Conservation (phyloP, 2,329 filamentous ascomycete genomes). For the Fusarium brevicatenulatum region DNA sequence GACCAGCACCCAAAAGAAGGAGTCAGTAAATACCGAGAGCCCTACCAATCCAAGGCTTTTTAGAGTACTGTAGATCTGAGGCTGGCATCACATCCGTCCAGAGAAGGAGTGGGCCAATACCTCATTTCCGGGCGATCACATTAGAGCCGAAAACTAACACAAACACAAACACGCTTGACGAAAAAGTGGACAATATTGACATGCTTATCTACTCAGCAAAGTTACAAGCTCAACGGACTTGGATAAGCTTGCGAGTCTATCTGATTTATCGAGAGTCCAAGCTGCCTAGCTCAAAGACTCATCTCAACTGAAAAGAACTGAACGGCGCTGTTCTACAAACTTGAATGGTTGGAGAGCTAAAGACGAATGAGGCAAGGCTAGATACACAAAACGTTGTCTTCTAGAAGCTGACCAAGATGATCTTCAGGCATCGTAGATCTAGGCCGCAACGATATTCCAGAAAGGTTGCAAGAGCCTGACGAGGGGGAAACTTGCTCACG, state of each 20-base stretch:
- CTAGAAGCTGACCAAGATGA: slow-evolving; percentile 13
- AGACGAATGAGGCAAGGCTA: not conserved
- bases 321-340: not conserved
- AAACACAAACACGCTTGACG: not conserved
- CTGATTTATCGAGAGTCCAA: not conserved
- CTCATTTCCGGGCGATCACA: slow-evolving; percentile 7
- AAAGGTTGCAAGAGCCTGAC: not conserved
- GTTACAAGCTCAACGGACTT: not conserved
- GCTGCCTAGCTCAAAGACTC: not conserved
- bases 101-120: slow-evolving; percentile 4
- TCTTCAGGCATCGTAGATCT: slow-evolving; percentile 28
- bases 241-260: slow-evolving; percentile 11
- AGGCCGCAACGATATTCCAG: not conserved
- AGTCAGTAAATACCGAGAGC: slow-evolving; percentile 1
- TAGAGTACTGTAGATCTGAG: slow-evolving; percentile 8
- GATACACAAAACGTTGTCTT: slow-evolving; percentile 7
- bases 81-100: not conserved
- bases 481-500: slow-evolving; percentile 5
- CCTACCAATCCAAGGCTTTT: slow-evolving; percentile 2
- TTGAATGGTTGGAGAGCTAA: not conserved
- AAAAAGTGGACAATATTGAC: not conserved
- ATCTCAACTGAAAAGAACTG: not conserved
- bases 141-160: slow-evolving; percentile 2
- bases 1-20: not conserved
- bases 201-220: not conserved